These are phyloP conservation scores for Limonium bicolor DNA, from an alignment of 148 eudicot species.

Conservation along the genomic window DNA sequence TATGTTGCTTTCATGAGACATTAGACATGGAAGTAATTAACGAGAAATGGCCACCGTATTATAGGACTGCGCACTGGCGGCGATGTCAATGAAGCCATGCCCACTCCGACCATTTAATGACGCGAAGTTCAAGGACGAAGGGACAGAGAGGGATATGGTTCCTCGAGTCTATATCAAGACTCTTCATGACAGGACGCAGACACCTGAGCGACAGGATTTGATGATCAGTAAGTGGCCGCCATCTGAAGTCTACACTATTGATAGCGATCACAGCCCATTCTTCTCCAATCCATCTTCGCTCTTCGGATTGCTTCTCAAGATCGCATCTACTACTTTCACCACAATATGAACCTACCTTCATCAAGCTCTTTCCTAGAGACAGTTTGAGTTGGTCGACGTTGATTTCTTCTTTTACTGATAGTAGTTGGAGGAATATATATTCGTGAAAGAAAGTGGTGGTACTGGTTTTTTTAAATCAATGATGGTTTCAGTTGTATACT, in stretches of 20 bases:
- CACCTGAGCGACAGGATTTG: slow-evolving; percentile 11
- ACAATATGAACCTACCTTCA: too few species aligned
- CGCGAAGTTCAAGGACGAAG: background rate
- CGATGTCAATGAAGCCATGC: slow-evolving; percentile 10
- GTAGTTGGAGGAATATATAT: too few species aligned
- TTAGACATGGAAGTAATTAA: too few species aligned
- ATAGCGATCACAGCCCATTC: slow-evolving; percentile 21
- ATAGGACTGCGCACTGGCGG: slow-evolving; percentile 19
- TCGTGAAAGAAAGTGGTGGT: too few species aligned
- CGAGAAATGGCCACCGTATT: too few species aligned
- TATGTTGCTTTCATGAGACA: too few species aligned
- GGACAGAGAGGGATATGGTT: background rate
- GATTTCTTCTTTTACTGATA: too few species aligned
- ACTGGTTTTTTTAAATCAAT: too few species aligned
- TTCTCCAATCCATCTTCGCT: slow-evolving; percentile 16
- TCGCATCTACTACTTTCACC: too few species aligned
- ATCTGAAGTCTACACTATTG: slow-evolving; percentile 10
- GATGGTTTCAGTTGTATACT: too few species aligned
- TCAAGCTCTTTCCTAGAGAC: too few species aligned
- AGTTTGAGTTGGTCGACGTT: too few species aligned
- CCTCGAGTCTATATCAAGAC: slow-evolving; percentile 16
- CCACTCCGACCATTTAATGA: slow-evolving; percentile 6
- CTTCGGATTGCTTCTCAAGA: slow-evolving; percentile 12
- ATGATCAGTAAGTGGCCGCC: slow-evolving; percentile 25
- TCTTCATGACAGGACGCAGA: slow-evolving; percentile 9